phyloP scores from a whole-genome alignment of 2,329 filamentous ascomycete species.

The Apiospora koreana region DNA sequence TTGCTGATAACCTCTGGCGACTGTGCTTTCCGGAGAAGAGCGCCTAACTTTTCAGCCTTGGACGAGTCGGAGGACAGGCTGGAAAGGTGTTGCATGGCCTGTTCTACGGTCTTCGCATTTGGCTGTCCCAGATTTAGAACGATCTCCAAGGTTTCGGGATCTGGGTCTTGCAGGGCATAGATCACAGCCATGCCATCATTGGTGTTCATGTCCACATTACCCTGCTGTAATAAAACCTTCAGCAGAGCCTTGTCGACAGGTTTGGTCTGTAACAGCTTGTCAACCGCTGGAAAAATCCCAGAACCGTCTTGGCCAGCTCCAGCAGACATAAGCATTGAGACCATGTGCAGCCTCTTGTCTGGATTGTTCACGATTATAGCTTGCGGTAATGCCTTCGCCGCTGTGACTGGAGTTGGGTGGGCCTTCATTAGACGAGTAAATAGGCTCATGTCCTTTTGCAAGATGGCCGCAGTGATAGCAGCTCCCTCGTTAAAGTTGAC shows the following conservation, averaged over 20 bases:
- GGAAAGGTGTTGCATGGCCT: slow-evolving; percentile 44
- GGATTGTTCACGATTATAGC: slow-evolving; percentile 48
- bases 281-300: slow-evolving; percentile 45
- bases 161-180: slow-evolving; percentile 39
- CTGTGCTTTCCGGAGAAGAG: slow-evolving; percentile 45
- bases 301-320: slow-evolving; percentile 44
- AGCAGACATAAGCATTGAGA: slow-evolving; percentile 46
- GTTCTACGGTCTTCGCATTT: slow-evolving; percentile 42
- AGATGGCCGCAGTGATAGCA: slow-evolving; percentile 49
- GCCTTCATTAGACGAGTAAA: slow-evolving; percentile 46
- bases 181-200: slow-evolving; percentile 45
- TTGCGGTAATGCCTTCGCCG: slow-evolving; percentile 47
- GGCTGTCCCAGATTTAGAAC: slow-evolving; percentile 49
- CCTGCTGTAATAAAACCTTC: slow-evolving; percentile 49
- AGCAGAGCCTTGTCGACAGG: slow-evolving; percentile 53
- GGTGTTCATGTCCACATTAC: slow-evolving; percentile 54
- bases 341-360: slow-evolving; percentile 46
- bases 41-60: slow-evolving; percentile 52
- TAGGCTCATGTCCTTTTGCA: slow-evolving; percentile 47
- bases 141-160: slow-evolving; percentile 50
- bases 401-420: slow-evolving; percentile 47
- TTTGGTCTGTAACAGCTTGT: slow-evolving; percentile 42
- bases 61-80: slow-evolving; percentile 43
- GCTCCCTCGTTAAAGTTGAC: slow-evolving; percentile 55
- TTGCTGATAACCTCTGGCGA: slow-evolving; percentile 45